Evolutionary conservation across 2,329 filamentous ascomycete species (phyloP), one percentile per base, ranked within the genome.

Genomic region (Neurospora crassa): DNA sequence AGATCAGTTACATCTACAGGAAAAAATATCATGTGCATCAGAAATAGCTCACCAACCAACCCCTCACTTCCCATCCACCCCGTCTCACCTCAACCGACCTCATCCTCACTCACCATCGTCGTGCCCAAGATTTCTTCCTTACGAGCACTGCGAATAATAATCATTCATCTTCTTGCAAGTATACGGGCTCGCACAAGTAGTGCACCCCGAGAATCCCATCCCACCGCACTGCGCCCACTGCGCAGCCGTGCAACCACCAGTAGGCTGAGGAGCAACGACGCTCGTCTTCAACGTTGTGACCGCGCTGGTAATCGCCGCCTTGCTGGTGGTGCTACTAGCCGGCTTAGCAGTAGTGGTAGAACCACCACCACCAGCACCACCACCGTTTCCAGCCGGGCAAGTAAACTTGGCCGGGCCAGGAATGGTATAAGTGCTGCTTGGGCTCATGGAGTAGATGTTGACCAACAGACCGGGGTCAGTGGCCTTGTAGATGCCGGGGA

Each of bases 401-500:
- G 71, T 71, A 34, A 75, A 74, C 12, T 73, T n/a, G 7, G 74
- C 67, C 43, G 75, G 75, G 34, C 79, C 80, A 1, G 79, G 79
- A 40, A 81, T 79, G 10, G 71, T 72, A 73, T 81, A 81, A 71
- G 72, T 72, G 74, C 76, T 78, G 1, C 73, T 69, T 5, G 75
- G 67, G n/a, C 75, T 75, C 78, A 80, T 79, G 24, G 75, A 76
- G 74, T 82, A 82, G 71, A 82, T 81, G 75, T 80, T 81, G 70
- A 82, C 72, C 6, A 80, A 75, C 37, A 82, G 76, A 37, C 80
- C 80, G 0, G 80, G 81, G 75, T 82, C 81, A 47, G 74, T 77
- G 40, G 73, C 71, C 73, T 79, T 79, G 76, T 82, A 82, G 42
- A 80, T 79, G n/a, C 81, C 80, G 0, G 80, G 81, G 70, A 82